Percentiles rank a stretch among this genome's conserved stretches.
phyloP scores from a whole-genome alignment of 2,329 filamentous ascomycete genomes.

The Fusarium euwallaceae region DNA sequence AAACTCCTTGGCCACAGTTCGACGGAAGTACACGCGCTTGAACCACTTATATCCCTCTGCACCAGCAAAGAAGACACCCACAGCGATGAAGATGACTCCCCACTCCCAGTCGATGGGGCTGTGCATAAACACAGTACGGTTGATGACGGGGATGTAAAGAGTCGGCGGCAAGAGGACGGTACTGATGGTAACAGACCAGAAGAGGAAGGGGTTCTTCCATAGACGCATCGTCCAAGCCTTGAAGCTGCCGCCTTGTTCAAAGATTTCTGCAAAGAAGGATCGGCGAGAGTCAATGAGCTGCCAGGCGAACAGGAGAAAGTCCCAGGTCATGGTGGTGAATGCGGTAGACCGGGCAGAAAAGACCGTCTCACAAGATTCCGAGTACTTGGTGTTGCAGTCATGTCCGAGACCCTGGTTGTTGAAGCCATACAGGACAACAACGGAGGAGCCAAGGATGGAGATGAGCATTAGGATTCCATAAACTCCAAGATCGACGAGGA shows the following conservation, averaged over 20 bases:
- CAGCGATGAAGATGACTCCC: conserved; percentile 74
- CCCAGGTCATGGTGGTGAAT: conserved; percentile 77
- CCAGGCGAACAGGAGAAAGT: conserved; percentile 77
- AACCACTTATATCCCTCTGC: conserved; percentile 76
- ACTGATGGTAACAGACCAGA: conserved; percentile 64
- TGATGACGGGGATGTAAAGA: conserved; percentile 77
- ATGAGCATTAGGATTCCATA: conserved; percentile 75
- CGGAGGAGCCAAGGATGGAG: conserved; percentile 69
- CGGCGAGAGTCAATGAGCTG: conserved; percentile 75
- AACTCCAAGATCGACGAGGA: conserved; percentile 72
- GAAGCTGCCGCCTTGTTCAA: conserved; percentile 56
- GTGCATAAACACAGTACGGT: conserved; percentile 75
- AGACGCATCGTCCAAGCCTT: conserved; percentile 69
- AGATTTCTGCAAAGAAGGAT: conserved; percentile 72
- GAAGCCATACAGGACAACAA: conserved; percentile 69
- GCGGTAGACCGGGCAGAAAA: conserved; percentile 76
- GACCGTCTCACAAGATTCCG: conserved; percentile 65
- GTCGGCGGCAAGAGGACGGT: conserved; percentile 70
- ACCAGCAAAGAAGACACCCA: conserved; percentile 72
- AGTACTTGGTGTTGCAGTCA: conserved; percentile 70
- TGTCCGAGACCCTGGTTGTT: conserved; percentile 67
- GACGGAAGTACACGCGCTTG: conserved; percentile 69
- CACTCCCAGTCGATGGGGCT: conserved; percentile 77
- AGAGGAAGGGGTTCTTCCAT: conserved; percentile 68
- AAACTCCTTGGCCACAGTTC: conserved; percentile 39